Evolutionary conservation across 495 filamentous ascomycete species (phyloP).

Genomic region (Neurospora pannonica): DNA sequence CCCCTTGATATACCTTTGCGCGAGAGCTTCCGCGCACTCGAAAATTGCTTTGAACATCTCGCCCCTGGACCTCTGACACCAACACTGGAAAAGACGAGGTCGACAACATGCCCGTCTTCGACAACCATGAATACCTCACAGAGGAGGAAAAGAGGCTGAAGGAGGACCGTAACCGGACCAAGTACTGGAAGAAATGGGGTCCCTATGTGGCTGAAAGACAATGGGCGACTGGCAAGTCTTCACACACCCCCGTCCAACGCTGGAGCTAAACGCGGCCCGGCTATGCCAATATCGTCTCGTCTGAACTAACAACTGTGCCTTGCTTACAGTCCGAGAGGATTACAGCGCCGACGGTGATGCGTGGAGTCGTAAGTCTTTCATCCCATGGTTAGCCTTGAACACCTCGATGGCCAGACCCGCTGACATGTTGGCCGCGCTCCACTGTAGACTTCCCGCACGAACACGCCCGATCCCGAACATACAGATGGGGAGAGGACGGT

Average conservation of each 20-base stretch:
- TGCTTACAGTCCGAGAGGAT: slow-evolving; percentile 76
- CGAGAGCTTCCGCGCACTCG: neutral
- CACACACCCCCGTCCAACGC: neutral
- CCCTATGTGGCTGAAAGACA: slow-evolving; percentile 68
- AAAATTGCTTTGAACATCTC: neutral
- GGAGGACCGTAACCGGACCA: slow-evolving; percentile 67
- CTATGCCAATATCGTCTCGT: neutral
- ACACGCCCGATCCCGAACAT: slow-evolving; percentile 75
- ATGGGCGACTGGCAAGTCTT: slow-evolving; percentile 71
- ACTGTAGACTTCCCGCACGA: slow-evolving; percentile 81
- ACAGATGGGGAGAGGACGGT: slow-evolving; percentile 93
- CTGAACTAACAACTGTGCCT: slow-evolving; percentile 10
- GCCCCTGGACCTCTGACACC: neutral
- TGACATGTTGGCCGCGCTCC: neutral
- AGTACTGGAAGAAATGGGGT: slow-evolving; percentile 97
- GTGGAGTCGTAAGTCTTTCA: slow-evolving; percentile 70
- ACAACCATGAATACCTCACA: slow-evolving; percentile 71
- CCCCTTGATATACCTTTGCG: neutral
- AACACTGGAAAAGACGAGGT: neutral
- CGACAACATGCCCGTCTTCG: slow-evolving; percentile 70
- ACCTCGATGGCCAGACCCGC: neutral
- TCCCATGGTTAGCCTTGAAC: neutral
- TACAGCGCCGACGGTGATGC: slow-evolving; percentile 82
- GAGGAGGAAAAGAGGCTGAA: slow-evolving; percentile 82
- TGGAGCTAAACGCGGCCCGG: neutral